These are phyloP conservation scores for Stipa capillata DNA, from an alignment of 176 grass and related monocot genomes.

Conservation along the genomic window DNA sequence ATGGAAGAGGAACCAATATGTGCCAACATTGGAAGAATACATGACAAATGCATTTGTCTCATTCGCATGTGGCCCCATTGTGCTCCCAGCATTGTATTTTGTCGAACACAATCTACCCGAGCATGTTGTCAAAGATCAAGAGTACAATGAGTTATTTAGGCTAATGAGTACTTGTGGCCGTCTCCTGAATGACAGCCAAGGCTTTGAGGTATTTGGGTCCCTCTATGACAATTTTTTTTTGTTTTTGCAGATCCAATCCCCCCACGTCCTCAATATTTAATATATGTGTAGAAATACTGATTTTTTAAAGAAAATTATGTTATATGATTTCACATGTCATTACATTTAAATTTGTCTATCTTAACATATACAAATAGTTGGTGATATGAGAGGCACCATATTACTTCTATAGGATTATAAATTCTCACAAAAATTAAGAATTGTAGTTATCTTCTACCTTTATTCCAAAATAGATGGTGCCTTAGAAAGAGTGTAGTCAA, in stretches of 20 bases:
- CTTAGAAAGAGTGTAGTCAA: too few relatives aligned
- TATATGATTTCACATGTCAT: background rate
- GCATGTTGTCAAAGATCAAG: constrained; percentile 9
- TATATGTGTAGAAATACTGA: too few relatives aligned
- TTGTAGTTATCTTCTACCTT: too few relatives aligned
- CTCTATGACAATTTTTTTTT: background rate
- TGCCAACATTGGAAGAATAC: constrained; percentile 54
- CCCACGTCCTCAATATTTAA: too few relatives aligned
- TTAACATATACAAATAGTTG: background rate
- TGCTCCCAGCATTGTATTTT: constrained; percentile 59
- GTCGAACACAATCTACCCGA: constrained; percentile 29
- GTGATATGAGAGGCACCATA: constrained; percentile 14
- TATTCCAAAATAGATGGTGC: too few relatives aligned
- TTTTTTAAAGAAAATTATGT: too few relatives aligned
- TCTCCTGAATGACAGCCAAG: background rate
- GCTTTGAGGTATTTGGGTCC: constrained; percentile 33
- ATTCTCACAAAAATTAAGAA: background rate
- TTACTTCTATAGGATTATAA: background rate
- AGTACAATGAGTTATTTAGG: background rate
- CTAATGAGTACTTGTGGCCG: background rate
- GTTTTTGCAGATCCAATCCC: too few relatives aligned
- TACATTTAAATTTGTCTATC: background rate
- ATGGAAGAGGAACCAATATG: constrained; percentile 32
- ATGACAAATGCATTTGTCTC: constrained; percentile 47
- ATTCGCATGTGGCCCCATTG: constrained; percentile 47